Evolutionary conservation across 208 protist genomes (phyloP).

Genomic region (Trypanosoma scelopori): DNA sequence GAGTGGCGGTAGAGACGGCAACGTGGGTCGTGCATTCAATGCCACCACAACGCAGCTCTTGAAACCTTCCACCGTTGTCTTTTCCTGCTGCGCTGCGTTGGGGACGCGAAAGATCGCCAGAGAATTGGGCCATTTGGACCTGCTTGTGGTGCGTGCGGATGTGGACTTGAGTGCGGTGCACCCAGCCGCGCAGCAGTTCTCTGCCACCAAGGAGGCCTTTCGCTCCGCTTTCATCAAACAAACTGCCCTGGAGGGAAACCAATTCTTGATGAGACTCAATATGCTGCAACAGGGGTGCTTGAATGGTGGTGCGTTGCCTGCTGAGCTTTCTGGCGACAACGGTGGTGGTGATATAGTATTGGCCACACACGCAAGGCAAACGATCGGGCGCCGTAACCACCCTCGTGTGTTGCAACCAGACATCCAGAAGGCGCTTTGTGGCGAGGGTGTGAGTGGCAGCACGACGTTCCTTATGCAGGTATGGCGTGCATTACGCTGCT

Average conservation of each 20-base stretch:
- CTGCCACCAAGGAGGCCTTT: conserved; percentile 1
- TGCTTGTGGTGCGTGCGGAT: conserved; percentile 42
- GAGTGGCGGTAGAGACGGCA: too few species aligned
- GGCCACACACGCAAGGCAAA: not conserved
- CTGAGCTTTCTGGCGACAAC: not conserved
- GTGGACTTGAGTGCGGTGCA: conserved; percentile 27
- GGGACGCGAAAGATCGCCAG: conserved; percentile 48
- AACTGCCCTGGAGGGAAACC: conserved; percentile 18
- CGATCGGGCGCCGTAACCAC: not conserved
- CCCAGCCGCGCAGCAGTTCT: conserved; percentile 2
- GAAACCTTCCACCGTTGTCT: conserved; percentile 44
- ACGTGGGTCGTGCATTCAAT: not conserved
- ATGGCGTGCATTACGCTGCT: conserved; percentile 30
- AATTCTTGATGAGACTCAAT: conserved; percentile 17
- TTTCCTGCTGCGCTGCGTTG: conserved; percentile 61
- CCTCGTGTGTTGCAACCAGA: not conserved
- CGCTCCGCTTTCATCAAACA: conserved; percentile 13
- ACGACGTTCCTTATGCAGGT: conserved; percentile 18
- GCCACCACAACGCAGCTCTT: conserved; percentile 19
- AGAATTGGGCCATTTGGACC: conserved; percentile 45
- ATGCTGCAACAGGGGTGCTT: conserved; percentile 12
- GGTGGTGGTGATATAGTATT: not conserved
- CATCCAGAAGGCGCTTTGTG: not conserved
- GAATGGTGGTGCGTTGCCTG: not conserved
- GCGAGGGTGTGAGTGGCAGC: conserved; percentile 17